Conservation (phyloP, 768 basidiomycete species). For the Obba rivulosa region DNA sequence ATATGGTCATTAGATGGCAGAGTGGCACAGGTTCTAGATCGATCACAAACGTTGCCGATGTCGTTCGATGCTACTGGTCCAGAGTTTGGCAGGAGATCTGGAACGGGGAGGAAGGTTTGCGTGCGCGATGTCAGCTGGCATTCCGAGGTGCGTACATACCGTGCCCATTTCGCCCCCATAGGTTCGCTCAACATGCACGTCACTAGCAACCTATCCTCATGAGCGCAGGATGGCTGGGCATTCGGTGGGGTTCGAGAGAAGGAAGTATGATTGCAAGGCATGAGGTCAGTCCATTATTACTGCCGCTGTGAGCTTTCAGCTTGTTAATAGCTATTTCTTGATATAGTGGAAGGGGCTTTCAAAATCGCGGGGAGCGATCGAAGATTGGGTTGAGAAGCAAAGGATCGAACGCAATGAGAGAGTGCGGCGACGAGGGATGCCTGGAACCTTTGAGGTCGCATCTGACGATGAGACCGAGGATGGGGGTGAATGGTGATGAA, state of each 20-base stretch:
- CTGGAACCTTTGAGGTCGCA: slow-evolving; percentile 13
- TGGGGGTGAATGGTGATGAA: too few relatives aligned
- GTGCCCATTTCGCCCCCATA: not conserved
- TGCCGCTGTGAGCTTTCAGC: not conserved
- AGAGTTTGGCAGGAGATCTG: slow-evolving; percentile 34
- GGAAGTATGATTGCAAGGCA: slow-evolving; percentile 85
- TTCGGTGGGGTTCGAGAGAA: slow-evolving; percentile 30
- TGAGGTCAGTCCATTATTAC: slow-evolving; percentile 32
- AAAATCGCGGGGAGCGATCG: slow-evolving; percentile 59
- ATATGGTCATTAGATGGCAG: slow-evolving; percentile 95
- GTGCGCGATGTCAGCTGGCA: slow-evolving; percentile 98
- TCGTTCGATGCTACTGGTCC: slow-evolving; percentile 66
- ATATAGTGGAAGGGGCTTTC: slow-evolving; percentile 78
- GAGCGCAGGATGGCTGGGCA: slow-evolving; percentile 84
- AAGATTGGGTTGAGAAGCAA: slow-evolving; percentile 70
- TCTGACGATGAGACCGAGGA: slow-evolving; percentile 1
- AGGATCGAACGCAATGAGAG: slow-evolving; percentile 28
- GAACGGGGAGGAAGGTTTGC: slow-evolving; percentile 38
- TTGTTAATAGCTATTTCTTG: not conserved
- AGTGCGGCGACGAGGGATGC: slow-evolving; percentile 10
- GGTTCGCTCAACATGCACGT: slow-evolving; percentile 1
- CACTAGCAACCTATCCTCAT: slow-evolving; percentile 80
- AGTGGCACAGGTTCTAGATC: slow-evolving; percentile 79
- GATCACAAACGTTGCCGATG: slow-evolving; percentile 66
- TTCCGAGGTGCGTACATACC: slow-evolving; percentile 46